Conservation (phyloP, 352 stramenopile species). For the Thraustotheca clavata region DNA sequence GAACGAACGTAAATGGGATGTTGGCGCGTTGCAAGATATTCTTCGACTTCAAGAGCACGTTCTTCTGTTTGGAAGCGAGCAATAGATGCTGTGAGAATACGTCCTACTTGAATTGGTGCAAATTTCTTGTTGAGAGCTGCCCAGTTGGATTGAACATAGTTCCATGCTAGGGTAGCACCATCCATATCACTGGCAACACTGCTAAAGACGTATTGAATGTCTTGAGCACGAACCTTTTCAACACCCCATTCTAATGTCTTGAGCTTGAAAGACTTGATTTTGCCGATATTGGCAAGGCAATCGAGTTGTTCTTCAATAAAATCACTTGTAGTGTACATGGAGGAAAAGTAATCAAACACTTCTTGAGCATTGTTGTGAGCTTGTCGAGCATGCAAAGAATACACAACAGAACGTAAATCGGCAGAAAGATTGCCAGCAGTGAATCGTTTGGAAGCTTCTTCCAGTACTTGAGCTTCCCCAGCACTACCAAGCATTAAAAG, state of each 20-base stretch:
- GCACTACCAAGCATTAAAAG: constrained; percentile 59
- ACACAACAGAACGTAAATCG: constrained; percentile 56
- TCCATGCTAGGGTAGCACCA: constrained; percentile 47
- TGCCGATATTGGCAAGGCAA: constrained; percentile 59
- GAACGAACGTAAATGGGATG: constrained; percentile 55
- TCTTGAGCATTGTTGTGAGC: constrained; percentile 36
- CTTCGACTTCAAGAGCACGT: constrained; percentile 43
- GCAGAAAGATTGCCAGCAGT: constrained; percentile 29
- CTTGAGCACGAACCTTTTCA: constrained; percentile 63
- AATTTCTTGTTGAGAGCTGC: constrained; percentile 53
- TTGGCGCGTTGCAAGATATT: constrained; percentile 53
- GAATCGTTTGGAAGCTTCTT: constrained; percentile 46
- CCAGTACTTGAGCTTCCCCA: constrained; percentile 41
- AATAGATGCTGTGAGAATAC: constrained; percentile 54
- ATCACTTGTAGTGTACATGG: constrained; percentile 30
- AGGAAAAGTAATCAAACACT: constrained; percentile 40
- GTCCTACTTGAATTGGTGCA: constrained; percentile 46
- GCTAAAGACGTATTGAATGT: constrained; percentile 71
- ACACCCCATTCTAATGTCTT: constrained; percentile 61
- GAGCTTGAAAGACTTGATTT: constrained; percentile 53
- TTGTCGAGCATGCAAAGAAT: constrained; percentile 45
- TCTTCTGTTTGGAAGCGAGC: constrained; percentile 55
- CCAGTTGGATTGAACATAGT: constrained; percentile 72
- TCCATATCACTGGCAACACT: constrained; percentile 54
- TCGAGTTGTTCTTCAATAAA: constrained; percentile 79